Conservation (phyloP, 164 flowering plant genomes). For the Annona cherimola region DNA sequence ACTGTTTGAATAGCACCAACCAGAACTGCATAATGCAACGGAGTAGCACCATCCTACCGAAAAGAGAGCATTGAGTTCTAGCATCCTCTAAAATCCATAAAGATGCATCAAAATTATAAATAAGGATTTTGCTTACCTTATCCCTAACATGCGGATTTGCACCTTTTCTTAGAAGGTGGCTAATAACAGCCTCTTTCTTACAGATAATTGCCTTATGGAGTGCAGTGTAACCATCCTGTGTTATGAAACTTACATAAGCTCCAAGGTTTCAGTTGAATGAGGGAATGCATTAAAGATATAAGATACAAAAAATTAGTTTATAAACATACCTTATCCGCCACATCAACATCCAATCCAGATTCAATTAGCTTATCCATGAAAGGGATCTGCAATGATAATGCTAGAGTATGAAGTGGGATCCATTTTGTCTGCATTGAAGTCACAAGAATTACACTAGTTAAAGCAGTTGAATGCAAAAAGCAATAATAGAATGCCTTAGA, state of each 20-base stretch:
- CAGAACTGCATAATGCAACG: constrained; percentile 96
- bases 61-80: not conserved
- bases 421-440: constrained; percentile 40
- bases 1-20: constrained; percentile 90
- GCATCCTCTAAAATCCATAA: not conserved
- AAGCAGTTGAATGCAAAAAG: not conserved
- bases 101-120: not conserved
- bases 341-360: constrained; percentile 55
- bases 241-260: constrained; percentile 18
- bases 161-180: constrained; percentile 94
- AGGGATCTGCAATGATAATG: constrained; percentile 60
- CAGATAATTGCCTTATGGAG: constrained; percentile 82
- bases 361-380: constrained; percentile 70
- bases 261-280: constrained; percentile 3
- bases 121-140: constrained; percentile 33
- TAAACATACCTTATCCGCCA: constrained; percentile 48
- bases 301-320: not conserved
- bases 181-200: constrained; percentile 80
- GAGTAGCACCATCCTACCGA: constrained; percentile 77
- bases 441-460: not conserved
- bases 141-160: constrained; percentile 78
- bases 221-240: constrained; percentile 82
- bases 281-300: not conserved
- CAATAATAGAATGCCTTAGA: not conserved
- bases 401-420: constrained; percentile 71